These are phyloP conservation scores for Phytopythium boreale DNA, from an alignment of 352 stramenopile species.

Conservation along the genomic window DNA sequence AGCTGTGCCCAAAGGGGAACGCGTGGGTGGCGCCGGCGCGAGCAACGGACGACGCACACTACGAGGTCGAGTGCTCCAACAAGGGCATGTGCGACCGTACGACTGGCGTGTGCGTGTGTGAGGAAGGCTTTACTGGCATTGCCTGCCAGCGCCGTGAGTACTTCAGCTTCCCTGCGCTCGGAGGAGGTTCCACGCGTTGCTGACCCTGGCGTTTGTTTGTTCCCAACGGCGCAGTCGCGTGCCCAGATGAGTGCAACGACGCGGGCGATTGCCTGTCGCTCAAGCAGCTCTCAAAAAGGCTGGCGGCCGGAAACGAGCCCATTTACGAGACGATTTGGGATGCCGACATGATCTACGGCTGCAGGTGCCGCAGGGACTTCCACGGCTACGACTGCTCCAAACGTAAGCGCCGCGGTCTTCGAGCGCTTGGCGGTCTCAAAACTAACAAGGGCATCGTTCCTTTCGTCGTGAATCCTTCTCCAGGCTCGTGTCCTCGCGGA, in stretches of 20 bases:
- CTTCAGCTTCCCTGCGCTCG: neutral
- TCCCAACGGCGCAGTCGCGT: conserved; percentile 36
- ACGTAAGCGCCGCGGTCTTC: conserved; percentile 15
- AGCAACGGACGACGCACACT: conserved; percentile 55
- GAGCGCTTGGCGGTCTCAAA: neutral
- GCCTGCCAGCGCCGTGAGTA: conserved; percentile 67
- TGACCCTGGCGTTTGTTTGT: neutral
- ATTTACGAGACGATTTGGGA: conserved; percentile 62
- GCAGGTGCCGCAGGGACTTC: conserved; percentile 80
- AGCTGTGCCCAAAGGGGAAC: conserved; percentile 40
- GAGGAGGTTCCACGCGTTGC: neutral
- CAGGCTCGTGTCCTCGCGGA: conserved; percentile 74
- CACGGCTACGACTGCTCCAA: conserved; percentile 84
- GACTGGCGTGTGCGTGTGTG: conserved; percentile 52
- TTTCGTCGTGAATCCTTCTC: neutral
- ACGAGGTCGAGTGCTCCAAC: conserved; percentile 74
- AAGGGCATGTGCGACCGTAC: conserved; percentile 59
- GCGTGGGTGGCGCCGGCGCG: conserved; percentile 58
- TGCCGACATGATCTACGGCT: conserved; percentile 83
- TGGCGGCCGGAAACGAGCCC: conserved; percentile 41
- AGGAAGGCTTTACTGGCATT: conserved; percentile 62
- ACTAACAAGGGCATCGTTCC: neutral
- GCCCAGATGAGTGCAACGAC: conserved; percentile 33
- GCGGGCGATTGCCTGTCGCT: conserved; percentile 69
- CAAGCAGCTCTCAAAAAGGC: conserved; percentile 41